Percentiles rank a stretch among this genome's conserved stretches.
phyloP scores from a whole-genome alignment of 2,329 filamentous ascomycete genomes.

The Lachnellula willkommii region DNA sequence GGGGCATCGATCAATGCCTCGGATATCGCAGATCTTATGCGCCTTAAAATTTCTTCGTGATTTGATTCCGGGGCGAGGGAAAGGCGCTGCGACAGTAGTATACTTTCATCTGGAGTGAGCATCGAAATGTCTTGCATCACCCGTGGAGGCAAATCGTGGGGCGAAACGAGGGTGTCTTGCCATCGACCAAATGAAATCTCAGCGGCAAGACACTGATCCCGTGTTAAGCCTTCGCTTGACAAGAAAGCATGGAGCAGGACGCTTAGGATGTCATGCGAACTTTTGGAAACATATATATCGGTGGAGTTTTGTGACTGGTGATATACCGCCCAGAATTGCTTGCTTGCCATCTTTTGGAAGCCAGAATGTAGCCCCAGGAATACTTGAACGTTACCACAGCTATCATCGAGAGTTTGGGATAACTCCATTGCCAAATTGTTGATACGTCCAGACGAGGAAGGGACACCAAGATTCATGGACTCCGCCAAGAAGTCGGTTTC shows the following conservation, averaged over 20 bases:
- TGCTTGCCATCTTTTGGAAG: constrained; percentile 33
- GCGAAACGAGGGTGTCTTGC: constrained; percentile 28
- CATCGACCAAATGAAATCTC: constrained; percentile 36
- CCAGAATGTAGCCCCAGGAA: constrained; percentile 38
- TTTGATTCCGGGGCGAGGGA: constrained; percentile 5
- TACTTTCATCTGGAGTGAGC: constrained; percentile 37
- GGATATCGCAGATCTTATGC: constrained; percentile 32
- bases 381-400: constrained; percentile 18
- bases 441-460: background rate
- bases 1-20: constrained; percentile 35
- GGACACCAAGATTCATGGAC: background rate
- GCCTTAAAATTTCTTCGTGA: constrained; percentile 26
- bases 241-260: constrained; percentile 42
- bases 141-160: constrained; percentile 30
- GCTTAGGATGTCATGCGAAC: constrained; percentile 37
- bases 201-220: constrained; percentile 37
- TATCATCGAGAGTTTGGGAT: background rate
- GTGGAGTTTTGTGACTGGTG: background rate
- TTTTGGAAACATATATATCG: constrained; percentile 40
- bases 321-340: constrained; percentile 39
- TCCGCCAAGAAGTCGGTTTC: background rate
- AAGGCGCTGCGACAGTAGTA: constrained; percentile 35
- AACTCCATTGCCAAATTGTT: constrained; percentile 5
- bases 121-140: constrained; percentile 37
- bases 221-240: constrained; percentile 36